A percentile compares a stretch with the other conserved stretches of the same genome.
These are phyloP conservation scores for Fusarium sp. DNA, from an alignment of 2,329 filamentous ascomycete species.

Conservation along the genomic window DNA sequence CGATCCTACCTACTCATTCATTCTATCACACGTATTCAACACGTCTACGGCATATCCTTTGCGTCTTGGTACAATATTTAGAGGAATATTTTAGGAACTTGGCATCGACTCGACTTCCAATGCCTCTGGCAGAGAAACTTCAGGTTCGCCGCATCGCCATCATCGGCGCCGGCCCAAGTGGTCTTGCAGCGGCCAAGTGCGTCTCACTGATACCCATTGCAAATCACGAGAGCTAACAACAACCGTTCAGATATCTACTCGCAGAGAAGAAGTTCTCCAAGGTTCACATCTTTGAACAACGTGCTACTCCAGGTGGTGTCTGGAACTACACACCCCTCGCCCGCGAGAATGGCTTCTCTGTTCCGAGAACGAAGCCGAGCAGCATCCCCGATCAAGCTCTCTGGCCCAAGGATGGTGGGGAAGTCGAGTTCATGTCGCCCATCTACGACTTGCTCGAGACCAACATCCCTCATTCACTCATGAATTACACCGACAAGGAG, in stretches of 20 bases:
- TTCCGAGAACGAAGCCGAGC: constrained; percentile 48
- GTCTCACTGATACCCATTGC: not conserved
- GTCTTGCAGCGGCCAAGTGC: constrained; percentile 68
- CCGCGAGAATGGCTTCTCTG: constrained; percentile 43
- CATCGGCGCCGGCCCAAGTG: constrained; percentile 79
- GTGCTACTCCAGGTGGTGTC: constrained; percentile 72
- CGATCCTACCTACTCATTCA: not conserved
- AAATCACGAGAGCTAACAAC: not conserved
- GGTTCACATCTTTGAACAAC: constrained; percentile 79
- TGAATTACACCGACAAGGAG: constrained; percentile 74
- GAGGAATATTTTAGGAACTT: not conserved
- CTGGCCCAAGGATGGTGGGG: constrained; percentile 36
- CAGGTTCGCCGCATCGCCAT: constrained; percentile 68
- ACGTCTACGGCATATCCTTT: not conserved
- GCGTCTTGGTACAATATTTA: not conserved
- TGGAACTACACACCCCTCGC: constrained; percentile 73
- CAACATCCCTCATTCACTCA: constrained; percentile 79
- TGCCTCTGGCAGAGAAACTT: constrained; percentile 40
- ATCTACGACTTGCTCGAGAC: constrained; percentile 79
- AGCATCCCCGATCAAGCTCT: constrained; percentile 57
- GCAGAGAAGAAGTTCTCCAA: constrained; percentile 72
- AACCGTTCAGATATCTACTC: constrained; percentile 68
- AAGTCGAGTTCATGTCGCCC: constrained; percentile 73
- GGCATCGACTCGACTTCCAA: not conserved
- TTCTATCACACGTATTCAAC: not conserved